These are phyloP conservation scores for Nasturtium officinale DNA, from an alignment of 345 rosid species.

Conservation along the genomic window DNA sequence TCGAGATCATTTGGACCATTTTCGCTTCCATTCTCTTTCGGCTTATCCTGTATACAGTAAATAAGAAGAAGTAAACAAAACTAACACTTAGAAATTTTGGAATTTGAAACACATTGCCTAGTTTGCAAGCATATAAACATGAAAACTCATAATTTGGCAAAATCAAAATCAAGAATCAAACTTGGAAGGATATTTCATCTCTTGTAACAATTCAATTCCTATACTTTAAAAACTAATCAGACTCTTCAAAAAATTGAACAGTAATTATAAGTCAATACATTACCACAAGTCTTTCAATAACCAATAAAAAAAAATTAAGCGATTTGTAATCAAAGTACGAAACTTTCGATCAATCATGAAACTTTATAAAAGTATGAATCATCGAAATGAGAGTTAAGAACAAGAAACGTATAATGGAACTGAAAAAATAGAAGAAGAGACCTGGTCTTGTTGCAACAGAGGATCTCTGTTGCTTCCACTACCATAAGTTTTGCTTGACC, in stretches of 20 bases:
- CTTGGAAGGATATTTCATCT: neutral
- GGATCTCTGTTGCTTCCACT: slow-evolving; percentile 59
- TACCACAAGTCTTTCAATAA: neutral
- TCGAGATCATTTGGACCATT: slow-evolving; percentile 56
- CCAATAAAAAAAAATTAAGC: neutral
- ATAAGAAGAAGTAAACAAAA: neutral
- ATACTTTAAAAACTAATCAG: slow-evolving; percentile 7
- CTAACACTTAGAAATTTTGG: neutral
- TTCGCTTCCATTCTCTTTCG: slow-evolving; percentile 49
- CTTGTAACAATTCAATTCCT: neutral
- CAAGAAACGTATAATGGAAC: slow-evolving; percentile 1
- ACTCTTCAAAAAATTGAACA: neutral
- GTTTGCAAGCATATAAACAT: neutral
- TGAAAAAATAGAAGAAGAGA: slow-evolving; percentile 7
- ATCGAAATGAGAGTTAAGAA: slow-evolving; percentile 11
- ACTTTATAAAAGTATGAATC: neutral
- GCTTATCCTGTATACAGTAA: slow-evolving; percentile 39
- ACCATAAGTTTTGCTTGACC: slow-evolving; percentile 51
- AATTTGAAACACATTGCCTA: neutral
- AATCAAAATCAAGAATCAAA: slow-evolving; percentile 8
- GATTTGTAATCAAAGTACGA: slow-evolving; percentile 4
- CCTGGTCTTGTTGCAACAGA: slow-evolving; percentile 61
- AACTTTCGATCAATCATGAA: slow-evolving; percentile 16
- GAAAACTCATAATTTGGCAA: neutral
- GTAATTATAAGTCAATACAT: neutral